Conservation (phyloP, 345 rosid genomes). For the Boechera divaricarpa region DNA sequence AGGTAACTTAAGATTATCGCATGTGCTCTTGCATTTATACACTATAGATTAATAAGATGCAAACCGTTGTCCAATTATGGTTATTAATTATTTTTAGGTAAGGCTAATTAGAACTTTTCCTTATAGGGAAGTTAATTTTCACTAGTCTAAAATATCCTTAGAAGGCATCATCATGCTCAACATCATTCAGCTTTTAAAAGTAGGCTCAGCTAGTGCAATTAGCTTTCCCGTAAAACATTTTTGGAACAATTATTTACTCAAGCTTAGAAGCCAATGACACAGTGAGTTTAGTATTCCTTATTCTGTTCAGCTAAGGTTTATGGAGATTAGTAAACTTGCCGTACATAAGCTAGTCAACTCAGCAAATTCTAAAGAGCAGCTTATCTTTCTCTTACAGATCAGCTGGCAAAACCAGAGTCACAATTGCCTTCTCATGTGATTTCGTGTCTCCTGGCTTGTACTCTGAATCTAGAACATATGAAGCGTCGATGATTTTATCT, state of each 20-base stretch:
- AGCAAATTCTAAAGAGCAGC: conserved; percentile 37
- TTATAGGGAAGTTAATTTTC: neutral
- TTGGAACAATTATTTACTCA: neutral
- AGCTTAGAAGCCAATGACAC: neutral
- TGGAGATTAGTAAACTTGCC: conserved; percentile 18
- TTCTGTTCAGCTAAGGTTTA: conserved; percentile 23
- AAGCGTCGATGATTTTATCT: conserved; percentile 60
- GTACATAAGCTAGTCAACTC: conserved; percentile 15
- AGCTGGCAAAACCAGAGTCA: conserved; percentile 71
- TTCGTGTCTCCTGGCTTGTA: conserved; percentile 64
- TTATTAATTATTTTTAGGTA: conserved; percentile 9
- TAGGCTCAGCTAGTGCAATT: conserved; percentile 29
- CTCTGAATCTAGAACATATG: conserved; percentile 68
- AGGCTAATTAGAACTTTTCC: neutral
- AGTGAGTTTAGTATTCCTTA: conserved; percentile 24
- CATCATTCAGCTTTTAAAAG: conserved; percentile 3
- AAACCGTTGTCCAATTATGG: conserved; percentile 16
- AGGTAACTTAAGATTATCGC: conserved; percentile 55
- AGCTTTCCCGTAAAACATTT: conserved; percentile 9
- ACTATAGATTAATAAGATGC: neutral
- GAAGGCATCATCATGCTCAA: conserved; percentile 5
- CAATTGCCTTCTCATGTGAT: conserved; percentile 82
- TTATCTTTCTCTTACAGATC: conserved; percentile 59
- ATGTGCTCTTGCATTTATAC: conserved; percentile 16
- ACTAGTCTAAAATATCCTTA: conserved; percentile 11